Base-by-base conservation (phyloP, 2,329 filamentous ascomycete species). In the Diaporthe capsici region DNA sequence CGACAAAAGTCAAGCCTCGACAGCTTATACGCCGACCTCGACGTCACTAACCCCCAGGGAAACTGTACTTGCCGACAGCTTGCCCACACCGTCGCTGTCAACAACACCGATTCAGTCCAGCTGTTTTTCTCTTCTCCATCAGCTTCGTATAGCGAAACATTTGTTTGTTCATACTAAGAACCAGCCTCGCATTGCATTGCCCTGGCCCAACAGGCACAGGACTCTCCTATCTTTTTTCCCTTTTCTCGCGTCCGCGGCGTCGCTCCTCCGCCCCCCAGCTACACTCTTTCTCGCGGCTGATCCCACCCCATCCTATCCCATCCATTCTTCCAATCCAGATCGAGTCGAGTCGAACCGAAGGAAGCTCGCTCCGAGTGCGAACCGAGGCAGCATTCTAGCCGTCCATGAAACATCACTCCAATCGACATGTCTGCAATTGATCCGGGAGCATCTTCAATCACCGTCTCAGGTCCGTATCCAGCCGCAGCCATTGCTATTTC, bases 361-460 rank as follows among this genome's bases (percentile, higher is more conserved):
- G 25, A n/a, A 70, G 13, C 51, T 15, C 39, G 13, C 51, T 15
- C 39, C 71, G 53, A 61, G 53, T 22, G 34, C 61, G 34, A 37
- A 34, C 22, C 57, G 28, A 51, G 44, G 37, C 57, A 53, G 15
- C 70, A 51, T 73, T 75, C 68, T 63, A 73, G 49, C 37, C 22
- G 22, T 65, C 34, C 73, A 75, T 75, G 75, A 75, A 58, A 60
- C 53, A 73, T 44, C 58, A 53, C 17, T 47, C 42, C 68, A 73
- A 60, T 57, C 75, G 70, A 71, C 51, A 85, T 85, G 84, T 76
- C 80, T 76, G 75, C 80, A 25, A 75, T 79, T 77, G 86, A 88
- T 76, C 84, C 86, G n/a, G 85, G 86, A 78, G 87, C 87, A 47
- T 91, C 90, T 60, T 92, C 90, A 57, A 92, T 92, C 81, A 88